Percentiles rank a stretch among this genome's conserved stretches.
phyloP scores from a whole-genome alignment of 768 basidiomycete genomes.

The Lentinula lateritia region DNA sequence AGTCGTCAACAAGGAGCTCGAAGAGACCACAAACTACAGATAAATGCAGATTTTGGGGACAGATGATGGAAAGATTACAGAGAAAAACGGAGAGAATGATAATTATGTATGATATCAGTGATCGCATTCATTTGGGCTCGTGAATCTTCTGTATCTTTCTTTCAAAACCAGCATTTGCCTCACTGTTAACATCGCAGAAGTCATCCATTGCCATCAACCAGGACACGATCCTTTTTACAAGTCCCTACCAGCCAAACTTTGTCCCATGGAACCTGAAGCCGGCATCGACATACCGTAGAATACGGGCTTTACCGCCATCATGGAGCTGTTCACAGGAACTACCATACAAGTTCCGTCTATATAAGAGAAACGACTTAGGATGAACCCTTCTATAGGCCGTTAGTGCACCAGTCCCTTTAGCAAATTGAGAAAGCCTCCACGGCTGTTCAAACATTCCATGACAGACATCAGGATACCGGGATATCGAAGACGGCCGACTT shows the following conservation, averaged over 20 bases:
- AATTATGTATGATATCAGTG: neutral
- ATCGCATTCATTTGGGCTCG: neutral
- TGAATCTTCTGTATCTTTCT: neutral
- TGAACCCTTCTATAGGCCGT: too few relatives aligned
- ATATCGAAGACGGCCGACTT: too few relatives aligned
- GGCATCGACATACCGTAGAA: neutral
- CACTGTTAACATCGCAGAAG: too few relatives aligned
- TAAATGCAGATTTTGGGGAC: neutral
- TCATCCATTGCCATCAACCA: too few relatives aligned
- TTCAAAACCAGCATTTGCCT: neutral
- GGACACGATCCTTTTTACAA: too few relatives aligned
- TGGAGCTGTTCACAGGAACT: neutral
- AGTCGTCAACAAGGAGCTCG: neutral
- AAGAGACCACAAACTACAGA: neutral
- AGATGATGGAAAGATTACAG: neutral
- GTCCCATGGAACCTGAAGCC: neutral
- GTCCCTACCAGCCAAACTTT: too few relatives aligned
- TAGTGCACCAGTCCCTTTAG: too few relatives aligned
- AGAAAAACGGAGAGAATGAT: neutral
- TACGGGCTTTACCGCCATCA: neutral
- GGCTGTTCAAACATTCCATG: too few relatives aligned
- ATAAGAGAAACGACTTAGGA: too few relatives aligned
- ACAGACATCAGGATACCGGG: too few relatives aligned
- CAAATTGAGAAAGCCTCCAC: too few relatives aligned
- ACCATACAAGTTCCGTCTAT: too few relatives aligned